These are phyloP conservation scores for Apiotrichum sp. DNA, from an alignment of 1,284 basidiomycete species.

Conservation along the genomic window DNA sequence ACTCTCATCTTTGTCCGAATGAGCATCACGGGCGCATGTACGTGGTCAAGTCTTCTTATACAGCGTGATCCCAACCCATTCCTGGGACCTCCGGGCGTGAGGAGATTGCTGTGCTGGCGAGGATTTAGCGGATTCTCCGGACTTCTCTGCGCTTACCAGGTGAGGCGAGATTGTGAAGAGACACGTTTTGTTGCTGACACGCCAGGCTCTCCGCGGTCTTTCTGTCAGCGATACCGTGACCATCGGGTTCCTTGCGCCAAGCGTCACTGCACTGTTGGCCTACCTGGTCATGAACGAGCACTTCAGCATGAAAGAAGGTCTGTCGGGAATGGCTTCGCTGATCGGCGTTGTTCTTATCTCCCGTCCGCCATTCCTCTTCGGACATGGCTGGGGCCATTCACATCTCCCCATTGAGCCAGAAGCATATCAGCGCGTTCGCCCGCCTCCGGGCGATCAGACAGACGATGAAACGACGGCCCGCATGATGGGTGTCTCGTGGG, in stretches of 20 bases:
- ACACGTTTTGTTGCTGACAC: too few species aligned
- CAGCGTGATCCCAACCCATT: conserved; percentile 58
- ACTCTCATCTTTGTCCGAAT: conserved; percentile 40
- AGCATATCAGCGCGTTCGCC: conserved; percentile 51
- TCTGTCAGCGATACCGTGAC: conserved; percentile 70
- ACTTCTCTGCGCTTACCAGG: conserved; percentile 50
- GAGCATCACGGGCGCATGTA: conserved; percentile 51
- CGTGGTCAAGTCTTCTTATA: conserved; percentile 50
- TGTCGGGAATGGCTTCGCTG: conserved; percentile 61
- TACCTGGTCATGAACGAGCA: conserved; percentile 62
- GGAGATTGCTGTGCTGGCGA: conserved; percentile 55
- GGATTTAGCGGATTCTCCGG: conserved; percentile 56
- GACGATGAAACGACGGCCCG: conserved; percentile 17
- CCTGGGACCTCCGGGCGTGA: conserved; percentile 62
- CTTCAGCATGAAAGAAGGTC: conserved; percentile 56
- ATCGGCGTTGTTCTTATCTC: conserved; percentile 61
- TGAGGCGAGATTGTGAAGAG: not conserved
- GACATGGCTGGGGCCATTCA: conserved; percentile 35
- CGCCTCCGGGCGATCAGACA: not conserved
- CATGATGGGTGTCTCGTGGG: conserved; percentile 32
- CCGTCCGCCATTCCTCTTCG: conserved; percentile 56
- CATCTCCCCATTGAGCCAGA: conserved; percentile 56
- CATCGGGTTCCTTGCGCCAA: conserved; percentile 67
- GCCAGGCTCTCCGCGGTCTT: conserved; percentile 60
- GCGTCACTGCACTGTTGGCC: conserved; percentile 62